phyloP scores from a whole-genome alignment of 129 eudicot genomes.

The Flaveria brownii region DNA sequence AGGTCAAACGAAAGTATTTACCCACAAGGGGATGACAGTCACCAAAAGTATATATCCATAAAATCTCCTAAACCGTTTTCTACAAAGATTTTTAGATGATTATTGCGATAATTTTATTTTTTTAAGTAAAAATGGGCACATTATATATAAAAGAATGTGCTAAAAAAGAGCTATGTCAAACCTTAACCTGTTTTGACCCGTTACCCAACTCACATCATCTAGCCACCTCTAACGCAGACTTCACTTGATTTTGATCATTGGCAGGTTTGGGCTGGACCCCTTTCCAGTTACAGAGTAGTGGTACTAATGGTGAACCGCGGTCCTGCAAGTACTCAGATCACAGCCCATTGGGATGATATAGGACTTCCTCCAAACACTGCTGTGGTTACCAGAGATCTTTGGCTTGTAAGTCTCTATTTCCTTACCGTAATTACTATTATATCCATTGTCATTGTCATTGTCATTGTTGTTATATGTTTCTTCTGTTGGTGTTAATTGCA shows the following conservation, averaged over 20 bases:
- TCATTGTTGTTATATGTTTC: not conserved
- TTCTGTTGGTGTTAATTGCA: slow-evolving; percentile 9
- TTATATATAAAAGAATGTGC: not conserved
- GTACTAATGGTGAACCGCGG: slow-evolving; percentile 77
- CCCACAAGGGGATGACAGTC: not conserved
- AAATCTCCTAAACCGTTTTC: too few relatives aligned
- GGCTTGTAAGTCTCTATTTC: slow-evolving; percentile 60
- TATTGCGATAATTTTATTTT: not conserved
- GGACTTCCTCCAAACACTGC: slow-evolving; percentile 59
- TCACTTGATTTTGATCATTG: not conserved
- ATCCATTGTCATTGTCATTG: not conserved
- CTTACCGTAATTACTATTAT: not conserved
- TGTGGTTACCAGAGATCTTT: slow-evolving; percentile 71
- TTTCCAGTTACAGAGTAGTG: slow-evolving; percentile 75
- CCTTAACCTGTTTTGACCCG: not conserved
- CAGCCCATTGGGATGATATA: slow-evolving; percentile 92
- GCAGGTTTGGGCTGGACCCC: slow-evolving; percentile 96
- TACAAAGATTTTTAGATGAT: too few relatives aligned
- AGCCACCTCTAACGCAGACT: not conserved
- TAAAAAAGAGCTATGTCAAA: not conserved
- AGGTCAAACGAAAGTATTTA: not conserved
- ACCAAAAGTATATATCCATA: too few relatives aligned
- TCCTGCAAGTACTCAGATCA: slow-evolving; percentile 27
- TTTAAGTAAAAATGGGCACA: not conserved
- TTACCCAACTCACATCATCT: not conserved